Percentiles rank a stretch among this genome's conserved stretches.
These are phyloP conservation scores for Geotrichum aggregatum DNA, from an alignment of 1,139 yeast species.

Conservation along the genomic window DNA sequence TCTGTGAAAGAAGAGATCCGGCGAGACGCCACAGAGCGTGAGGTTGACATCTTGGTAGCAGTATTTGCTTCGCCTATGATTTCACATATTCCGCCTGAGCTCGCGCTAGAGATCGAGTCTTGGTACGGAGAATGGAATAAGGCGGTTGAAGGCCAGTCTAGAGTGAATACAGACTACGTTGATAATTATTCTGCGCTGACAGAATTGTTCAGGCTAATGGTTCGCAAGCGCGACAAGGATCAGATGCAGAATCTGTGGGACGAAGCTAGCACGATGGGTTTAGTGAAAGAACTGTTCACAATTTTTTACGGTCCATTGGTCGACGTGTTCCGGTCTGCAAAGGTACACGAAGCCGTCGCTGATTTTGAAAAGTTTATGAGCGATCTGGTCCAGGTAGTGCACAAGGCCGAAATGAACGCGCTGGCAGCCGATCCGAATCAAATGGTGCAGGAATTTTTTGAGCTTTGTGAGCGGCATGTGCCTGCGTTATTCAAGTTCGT, in stretches of 20 bases:
- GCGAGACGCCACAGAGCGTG: conserved; percentile 27
- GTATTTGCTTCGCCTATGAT: conserved; percentile 11
- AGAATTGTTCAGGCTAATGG: conserved; percentile 59
- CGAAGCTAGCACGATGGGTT: conserved; percentile 69
- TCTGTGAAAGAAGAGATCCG: conserved; percentile 18
- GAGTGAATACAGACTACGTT: conserved; percentile 28
- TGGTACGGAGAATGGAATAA: conserved; percentile 43
- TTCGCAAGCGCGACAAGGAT: conserved; percentile 71
- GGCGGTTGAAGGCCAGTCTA: conserved; percentile 30
- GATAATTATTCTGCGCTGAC: conserved; percentile 48
- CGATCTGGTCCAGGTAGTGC: conserved; percentile 58
- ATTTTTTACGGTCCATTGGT: conserved; percentile 84
- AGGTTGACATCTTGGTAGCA: conserved; percentile 29
- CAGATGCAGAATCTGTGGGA: conserved; percentile 74
- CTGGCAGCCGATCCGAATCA: conserved; percentile 49
- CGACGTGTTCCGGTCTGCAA: conserved; percentile 67
- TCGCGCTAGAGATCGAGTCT: conserved; percentile 26
- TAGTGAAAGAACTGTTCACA: conserved; percentile 67
- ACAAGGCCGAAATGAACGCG: conserved; percentile 47
- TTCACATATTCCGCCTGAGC: conserved; percentile 20
- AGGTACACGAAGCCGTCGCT: conserved; percentile 68
- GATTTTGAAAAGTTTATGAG: conserved; percentile 69
- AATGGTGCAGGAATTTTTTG: conserved; percentile 63
- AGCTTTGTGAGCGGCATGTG: conserved; percentile 65
- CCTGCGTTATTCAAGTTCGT: conserved; percentile 67